Evolutionary conservation across 257 asterid genomes (phyloP), one percentile per base, ranked within the genome.

Genomic region (Nicotiana paniculata): DNA sequence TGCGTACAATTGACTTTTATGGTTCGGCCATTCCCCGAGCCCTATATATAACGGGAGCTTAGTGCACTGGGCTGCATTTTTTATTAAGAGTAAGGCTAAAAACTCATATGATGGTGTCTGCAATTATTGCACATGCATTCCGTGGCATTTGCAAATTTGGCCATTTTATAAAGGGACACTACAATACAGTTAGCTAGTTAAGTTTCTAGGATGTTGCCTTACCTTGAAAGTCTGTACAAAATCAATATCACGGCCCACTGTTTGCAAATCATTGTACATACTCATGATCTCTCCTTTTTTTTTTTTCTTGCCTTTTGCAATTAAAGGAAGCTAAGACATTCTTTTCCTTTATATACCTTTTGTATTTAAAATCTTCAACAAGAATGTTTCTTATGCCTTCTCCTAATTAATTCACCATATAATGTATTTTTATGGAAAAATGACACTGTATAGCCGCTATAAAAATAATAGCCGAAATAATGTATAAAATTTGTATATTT

Each of bases 111-210:
- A 83, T 77, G 35, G 21, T 54, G 43, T 15, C 48, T 4, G 82
- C 86, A 72, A 80, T 80, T 13, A 84, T 74, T 70, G 74, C 69
- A 83, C 86, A 79, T 83, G 77, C 61, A 21, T 10, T 78, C 3
- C 17, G 17, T 26, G 64, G 18, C n/a, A 43, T 24, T 30, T 37
- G 76, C n/a, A 28, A 54, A 39, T n/a, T 70, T 53, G 48, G 4
- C 39, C 61, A 51, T 26, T 15, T 72, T 3, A 26, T 51, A 51
- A 33, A 30, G 55, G 39, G 59, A 3, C 5, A 30, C 12, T 65
- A n/a, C 35, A 64, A 72, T 24, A 72, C 61, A 72, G 53, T 46
- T 72, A 6, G 5, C 11, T 46, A 16, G 58, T 65, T 58, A 12
- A 5, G 55, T 28, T 82, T 35, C 64, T 46, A 11, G 37, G 80